A percentile compares a stretch with the other conserved stretches of the same genome.
These are phyloP conservation scores for Mycena galopus DNA, from an alignment of 768 basidiomycete genomes.

Conservation along the genomic window DNA sequence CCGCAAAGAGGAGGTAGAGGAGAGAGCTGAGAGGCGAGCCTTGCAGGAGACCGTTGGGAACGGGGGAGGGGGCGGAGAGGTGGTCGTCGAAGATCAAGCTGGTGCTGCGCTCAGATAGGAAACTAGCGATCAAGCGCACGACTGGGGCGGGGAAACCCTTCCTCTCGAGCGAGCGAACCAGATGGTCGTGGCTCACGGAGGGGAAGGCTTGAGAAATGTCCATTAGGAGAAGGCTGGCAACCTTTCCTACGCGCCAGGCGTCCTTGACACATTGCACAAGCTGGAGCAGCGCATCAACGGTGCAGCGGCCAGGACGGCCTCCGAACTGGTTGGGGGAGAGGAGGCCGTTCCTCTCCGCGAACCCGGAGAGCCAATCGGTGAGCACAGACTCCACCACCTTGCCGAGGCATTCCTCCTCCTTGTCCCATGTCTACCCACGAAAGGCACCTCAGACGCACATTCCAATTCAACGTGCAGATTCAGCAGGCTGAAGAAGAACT, in stretches of 20 bases:
- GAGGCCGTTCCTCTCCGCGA: neutral
- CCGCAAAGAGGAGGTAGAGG: constrained; percentile 19
- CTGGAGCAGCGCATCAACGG: neutral
- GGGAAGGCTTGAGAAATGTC: too few species aligned
- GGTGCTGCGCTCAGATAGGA: neutral
- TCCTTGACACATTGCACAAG: constrained; percentile 3
- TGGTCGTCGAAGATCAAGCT: neutral
- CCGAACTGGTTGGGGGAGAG: too few species aligned
- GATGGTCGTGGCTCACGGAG: too few species aligned
- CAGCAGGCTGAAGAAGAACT: too few species aligned
- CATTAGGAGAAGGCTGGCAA: neutral
- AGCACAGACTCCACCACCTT: neutral
- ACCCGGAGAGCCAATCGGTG: neutral
- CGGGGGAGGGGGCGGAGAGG: neutral
- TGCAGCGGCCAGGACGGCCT: too few species aligned
- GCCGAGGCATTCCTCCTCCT: neutral
- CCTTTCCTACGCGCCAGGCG: neutral
- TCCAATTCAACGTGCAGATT: too few species aligned
- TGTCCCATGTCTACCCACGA: too few species aligned
- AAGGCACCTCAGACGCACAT: too few species aligned
- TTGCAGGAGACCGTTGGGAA: neutral
- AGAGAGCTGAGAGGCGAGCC: too few species aligned
- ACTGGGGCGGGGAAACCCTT: too few species aligned
- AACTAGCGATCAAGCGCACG: too few species aligned
- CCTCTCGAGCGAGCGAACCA: too few species aligned